Conservation (phyloP, 78 protist genomes). For the Tieghemostelium lacteum region DNA sequence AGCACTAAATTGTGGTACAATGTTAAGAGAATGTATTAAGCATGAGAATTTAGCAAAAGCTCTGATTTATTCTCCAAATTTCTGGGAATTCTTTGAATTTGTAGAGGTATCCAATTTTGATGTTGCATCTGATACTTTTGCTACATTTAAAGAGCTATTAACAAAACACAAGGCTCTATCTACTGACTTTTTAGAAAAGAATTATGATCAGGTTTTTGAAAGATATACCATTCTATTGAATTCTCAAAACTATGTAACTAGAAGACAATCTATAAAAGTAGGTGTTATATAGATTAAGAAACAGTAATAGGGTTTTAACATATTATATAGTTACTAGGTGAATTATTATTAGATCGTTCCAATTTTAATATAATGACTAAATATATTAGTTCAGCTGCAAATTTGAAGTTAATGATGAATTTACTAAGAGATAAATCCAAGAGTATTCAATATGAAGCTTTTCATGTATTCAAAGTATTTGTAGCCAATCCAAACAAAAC, state of each 20-base stretch:
- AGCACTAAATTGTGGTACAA: slow-evolving; percentile 90
- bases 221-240: slow-evolving; percentile 77
- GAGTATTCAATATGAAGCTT: slow-evolving; percentile 97
- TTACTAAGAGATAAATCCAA: slow-evolving; percentile 88
- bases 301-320: neutral
- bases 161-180: slow-evolving; percentile 88
- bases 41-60: slow-evolving; percentile 84
- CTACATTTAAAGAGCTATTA: slow-evolving; percentile 93
- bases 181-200: slow-evolving; percentile 82
- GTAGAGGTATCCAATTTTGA: slow-evolving; percentile 93
- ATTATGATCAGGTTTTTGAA: slow-evolving; percentile 88
- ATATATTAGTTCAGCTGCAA: slow-evolving; percentile 88
- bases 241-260: slow-evolving; percentile 93
- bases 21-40: slow-evolving; percentile 92
- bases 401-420: slow-evolving; percentile 95
- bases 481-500: slow-evolving; percentile 99
- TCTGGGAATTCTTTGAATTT: slow-evolving; percentile 84
- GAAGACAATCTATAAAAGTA: slow-evolving; percentile 94
- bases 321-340: slow-evolving; percentile 91
- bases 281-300: neutral
- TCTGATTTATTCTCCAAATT: slow-evolving; percentile 54
- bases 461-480: slow-evolving; percentile 98
- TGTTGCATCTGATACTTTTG: slow-evolving; percentile 95
- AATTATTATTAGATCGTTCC: slow-evolving; percentile 95
- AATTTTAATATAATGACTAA: slow-evolving; percentile 94